Conservation (phyloP, 31 red algal genomes). For the Asparagopsis taxiformis region DNA sequence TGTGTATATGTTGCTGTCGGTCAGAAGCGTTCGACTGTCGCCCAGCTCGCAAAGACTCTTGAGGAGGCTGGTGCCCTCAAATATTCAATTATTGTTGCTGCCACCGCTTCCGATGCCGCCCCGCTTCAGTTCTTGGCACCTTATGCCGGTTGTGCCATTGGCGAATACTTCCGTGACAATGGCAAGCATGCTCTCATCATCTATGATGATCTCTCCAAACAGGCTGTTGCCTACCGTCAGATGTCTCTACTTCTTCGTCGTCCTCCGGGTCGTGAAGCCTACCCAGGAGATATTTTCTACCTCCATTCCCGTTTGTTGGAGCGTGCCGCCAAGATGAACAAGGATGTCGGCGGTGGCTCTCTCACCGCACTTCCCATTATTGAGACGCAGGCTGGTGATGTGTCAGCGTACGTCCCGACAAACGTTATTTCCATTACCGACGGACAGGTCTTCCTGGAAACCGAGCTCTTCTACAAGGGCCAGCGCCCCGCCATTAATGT, state of each 20-base stretch:
- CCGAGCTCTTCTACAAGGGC: conserved; percentile 99
- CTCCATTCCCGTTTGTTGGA: conserved; percentile 95
- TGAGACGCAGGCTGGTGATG: conserved; percentile 98
- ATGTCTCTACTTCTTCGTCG: conserved; percentile 96
- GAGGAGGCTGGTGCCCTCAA: conserved; percentile 85
- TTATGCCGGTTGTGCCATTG: conserved; percentile 95
- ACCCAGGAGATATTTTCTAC: conserved; percentile 99
- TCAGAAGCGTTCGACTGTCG: conserved; percentile 96
- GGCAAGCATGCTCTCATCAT: conserved; percentile 98
- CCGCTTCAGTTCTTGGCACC: conserved; percentile 96
- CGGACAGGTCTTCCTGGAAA: conserved; percentile 97
- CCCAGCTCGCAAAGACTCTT: conserved; percentile 93
- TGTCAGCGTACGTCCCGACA: conserved; percentile 98
- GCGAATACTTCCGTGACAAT: conserved; percentile 99
- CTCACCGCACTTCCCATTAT: conserved; percentile 98
- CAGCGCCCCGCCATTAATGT: conserved; percentile 98
- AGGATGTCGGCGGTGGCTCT: conserved; percentile 85
- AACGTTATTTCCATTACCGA: conserved; percentile 99
- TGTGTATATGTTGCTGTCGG: conserved; percentile 98
- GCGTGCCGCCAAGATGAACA: conserved; percentile 96
- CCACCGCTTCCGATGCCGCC: conserved; percentile 95
- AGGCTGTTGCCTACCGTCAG: conserved; percentile 98
- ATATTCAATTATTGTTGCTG: conserved; percentile 94
- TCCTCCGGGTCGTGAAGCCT: conserved; percentile 97
- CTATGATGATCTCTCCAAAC: conserved; percentile 98